Evolutionary conservation across 2,329 filamentous ascomycete genomes (phyloP).

Genomic region (Fusarium pseudograminearum): DNA sequence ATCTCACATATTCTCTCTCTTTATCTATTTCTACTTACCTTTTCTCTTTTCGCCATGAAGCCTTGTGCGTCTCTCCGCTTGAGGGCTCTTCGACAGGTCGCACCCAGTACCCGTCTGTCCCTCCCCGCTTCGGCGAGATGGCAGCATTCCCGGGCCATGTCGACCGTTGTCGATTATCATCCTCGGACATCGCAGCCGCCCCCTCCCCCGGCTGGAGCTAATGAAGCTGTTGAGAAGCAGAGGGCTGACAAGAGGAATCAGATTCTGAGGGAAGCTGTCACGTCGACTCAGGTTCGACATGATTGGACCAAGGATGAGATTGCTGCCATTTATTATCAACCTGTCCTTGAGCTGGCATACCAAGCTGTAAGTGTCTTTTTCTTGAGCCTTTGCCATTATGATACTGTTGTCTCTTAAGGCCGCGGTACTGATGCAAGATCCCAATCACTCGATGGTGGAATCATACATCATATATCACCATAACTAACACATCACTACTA

Average conservation of each 20-base stretch:
- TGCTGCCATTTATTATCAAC: slow-evolving; percentile 82
- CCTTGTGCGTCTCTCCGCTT: slow-evolving; percentile 35
- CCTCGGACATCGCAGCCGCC: slow-evolving; percentile 41
- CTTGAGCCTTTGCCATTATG: neutral
- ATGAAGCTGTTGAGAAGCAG: slow-evolving; percentile 43
- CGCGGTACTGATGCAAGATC: neutral
- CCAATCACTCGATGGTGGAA: neutral
- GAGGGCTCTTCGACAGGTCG: slow-evolving; percentile 32
- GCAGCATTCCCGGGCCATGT: slow-evolving; percentile 42
- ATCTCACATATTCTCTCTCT: slow-evolving; percentile 6
- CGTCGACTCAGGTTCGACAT: slow-evolving; percentile 71
- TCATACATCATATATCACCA: slow-evolving; percentile 14
- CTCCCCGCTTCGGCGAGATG: slow-evolving; percentile 41
- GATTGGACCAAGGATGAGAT: slow-evolving; percentile 88
- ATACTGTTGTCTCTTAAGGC: neutral
- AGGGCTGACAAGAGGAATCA: slow-evolving; percentile 45
- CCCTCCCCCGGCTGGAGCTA: slow-evolving; percentile 34
- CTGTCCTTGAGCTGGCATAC: slow-evolving; percentile 81
- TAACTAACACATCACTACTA: slow-evolving; percentile 53
- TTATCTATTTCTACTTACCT: neutral
- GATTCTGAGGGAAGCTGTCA: slow-evolving; percentile 65
- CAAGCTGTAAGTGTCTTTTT: slow-evolving; percentile 70
- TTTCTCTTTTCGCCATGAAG: slow-evolving; percentile 31
- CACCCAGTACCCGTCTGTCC: slow-evolving; percentile 13
- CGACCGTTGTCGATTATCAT: slow-evolving; percentile 46